These are phyloP conservation scores for Allium cepa DNA, from an alignment of 106 monocot species.

Conservation along the genomic window DNA sequence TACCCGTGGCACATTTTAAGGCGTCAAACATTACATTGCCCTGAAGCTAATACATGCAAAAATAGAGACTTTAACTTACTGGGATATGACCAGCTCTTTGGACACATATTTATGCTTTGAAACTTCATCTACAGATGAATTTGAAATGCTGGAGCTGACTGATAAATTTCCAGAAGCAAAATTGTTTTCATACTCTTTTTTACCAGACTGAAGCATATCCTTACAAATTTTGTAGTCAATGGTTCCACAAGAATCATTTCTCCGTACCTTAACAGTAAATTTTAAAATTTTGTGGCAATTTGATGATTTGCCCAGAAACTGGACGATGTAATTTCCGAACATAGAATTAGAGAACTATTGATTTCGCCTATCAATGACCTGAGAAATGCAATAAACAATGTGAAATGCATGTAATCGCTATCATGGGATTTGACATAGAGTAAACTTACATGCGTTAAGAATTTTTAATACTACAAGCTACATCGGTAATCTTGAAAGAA, in stretches of 20 bases:
- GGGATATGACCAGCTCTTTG: slow-evolving; percentile 8
- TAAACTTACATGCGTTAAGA: too few species aligned
- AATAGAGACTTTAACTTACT: slow-evolving; percentile 24
- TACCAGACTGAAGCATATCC: slow-evolving; percentile 9
- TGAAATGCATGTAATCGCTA: too few species aligned
- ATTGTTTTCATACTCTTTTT: slow-evolving; percentile 8
- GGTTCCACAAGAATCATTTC: slow-evolving; percentile 13
- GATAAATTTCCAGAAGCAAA: neutral
- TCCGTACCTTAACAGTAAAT: slow-evolving; percentile 9
- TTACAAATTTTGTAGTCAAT: slow-evolving; percentile 11
- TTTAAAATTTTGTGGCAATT: neutral
- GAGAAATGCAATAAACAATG: too few species aligned
- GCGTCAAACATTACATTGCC: slow-evolving; percentile 25
- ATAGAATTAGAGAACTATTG: too few species aligned
- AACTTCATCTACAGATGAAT: neutral
- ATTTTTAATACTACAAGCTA: too few species aligned
- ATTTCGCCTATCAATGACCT: too few species aligned
- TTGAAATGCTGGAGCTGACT: slow-evolving; percentile 4
- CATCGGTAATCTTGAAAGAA: too few species aligned
- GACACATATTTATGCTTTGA: slow-evolving; percentile 1
- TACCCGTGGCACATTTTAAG: slow-evolving; percentile 29
- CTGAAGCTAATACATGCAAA: slow-evolving; percentile 30
- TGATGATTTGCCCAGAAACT: too few species aligned
- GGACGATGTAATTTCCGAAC: too few species aligned
- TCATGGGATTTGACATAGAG: too few species aligned